Evolutionary conservation across 176 grass and related monocot genomes (phyloP).

Genomic region (Bromus sterilis): DNA sequence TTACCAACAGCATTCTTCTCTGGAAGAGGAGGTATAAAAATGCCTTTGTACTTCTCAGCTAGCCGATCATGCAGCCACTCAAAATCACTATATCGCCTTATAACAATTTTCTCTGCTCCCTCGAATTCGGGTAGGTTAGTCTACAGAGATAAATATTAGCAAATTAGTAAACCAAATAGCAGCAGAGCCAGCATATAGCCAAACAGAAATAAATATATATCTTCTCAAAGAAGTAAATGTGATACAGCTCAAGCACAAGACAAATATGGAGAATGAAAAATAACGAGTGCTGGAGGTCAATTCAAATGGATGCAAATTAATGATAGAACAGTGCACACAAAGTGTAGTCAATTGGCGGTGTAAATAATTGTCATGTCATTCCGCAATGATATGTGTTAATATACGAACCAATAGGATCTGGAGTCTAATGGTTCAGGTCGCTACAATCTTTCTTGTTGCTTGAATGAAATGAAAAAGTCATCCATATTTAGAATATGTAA

Average conservation of each 20-base stretch:
- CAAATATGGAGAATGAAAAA: background rate
- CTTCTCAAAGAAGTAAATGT: background rate
- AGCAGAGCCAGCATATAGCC: slow-evolving; percentile 3
- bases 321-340: background rate
- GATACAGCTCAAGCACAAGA: background rate
- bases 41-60: slow-evolving; percentile 88
- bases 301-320: background rate
- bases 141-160: slow-evolving; percentile 35
- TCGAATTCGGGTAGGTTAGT: slow-evolving; percentile 92
- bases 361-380: background rate
- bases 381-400: background rate
- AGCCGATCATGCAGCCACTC: slow-evolving; percentile 93
- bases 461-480: background rate
- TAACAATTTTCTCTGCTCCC: slow-evolving; percentile 95
- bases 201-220: background rate
- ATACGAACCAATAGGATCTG: too few species aligned
- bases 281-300: background rate
- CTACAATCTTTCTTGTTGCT: background rate
- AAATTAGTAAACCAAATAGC: slow-evolving; percentile 18
- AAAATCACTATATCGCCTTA: slow-evolving; percentile 95
- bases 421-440: too few species aligned
- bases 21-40: slow-evolving; percentile 92
- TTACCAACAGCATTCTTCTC: slow-evolving; percentile 99
- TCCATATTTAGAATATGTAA: too few species aligned
- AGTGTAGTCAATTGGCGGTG: background rate